A percentile compares a stretch with the other conserved stretches of the same genome.
Conservation (phyloP, 192 early-diverging fungal species). For the Coemansia sp. region DNA sequence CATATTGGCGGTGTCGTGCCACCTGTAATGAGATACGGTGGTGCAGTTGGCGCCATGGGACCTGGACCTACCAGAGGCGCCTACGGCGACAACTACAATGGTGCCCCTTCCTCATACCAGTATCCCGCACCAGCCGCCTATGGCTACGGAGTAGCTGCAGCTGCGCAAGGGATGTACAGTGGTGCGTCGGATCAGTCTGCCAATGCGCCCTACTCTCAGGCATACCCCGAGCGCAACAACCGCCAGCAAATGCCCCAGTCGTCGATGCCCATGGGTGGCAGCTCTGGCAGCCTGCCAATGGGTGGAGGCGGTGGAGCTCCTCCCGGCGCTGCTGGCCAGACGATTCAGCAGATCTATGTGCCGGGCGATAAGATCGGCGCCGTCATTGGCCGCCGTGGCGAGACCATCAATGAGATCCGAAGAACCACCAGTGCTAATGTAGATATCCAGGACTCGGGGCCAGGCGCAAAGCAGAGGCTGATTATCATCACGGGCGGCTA, state of each 20-base stretch:
- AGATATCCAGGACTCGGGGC: slow-evolving; percentile 50
- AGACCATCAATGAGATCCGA: slow-evolving; percentile 49
- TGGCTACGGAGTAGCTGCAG: slow-evolving; percentile 25
- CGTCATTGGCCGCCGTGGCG: slow-evolving; percentile 51
- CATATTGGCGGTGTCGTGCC: slow-evolving; percentile 8
- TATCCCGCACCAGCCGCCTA: slow-evolving; percentile 26
- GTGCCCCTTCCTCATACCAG: slow-evolving; percentile 33
- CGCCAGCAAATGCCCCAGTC: slow-evolving; percentile 25
- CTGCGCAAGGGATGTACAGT: slow-evolving; percentile 28
- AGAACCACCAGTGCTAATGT: slow-evolving; percentile 41
- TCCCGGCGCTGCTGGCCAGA: slow-evolving; percentile 20
- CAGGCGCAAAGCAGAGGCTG: slow-evolving; percentile 41
- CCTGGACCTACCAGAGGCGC: slow-evolving; percentile 6
- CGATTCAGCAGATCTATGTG: slow-evolving; percentile 53
- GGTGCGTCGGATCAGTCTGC: slow-evolving; percentile 14
- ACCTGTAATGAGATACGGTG: slow-evolving; percentile 24
- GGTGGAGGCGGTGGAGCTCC: slow-evolving; percentile 6
- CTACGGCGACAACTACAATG: slow-evolving; percentile 23
- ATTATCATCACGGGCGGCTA: slow-evolving; percentile 49
- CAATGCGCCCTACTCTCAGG: slow-evolving; percentile 6
- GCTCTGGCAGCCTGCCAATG: not conserved
- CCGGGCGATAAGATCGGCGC: slow-evolving; percentile 46
- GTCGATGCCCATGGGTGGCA: slow-evolving; percentile 10
- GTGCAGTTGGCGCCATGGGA: not conserved
- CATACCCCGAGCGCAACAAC: slow-evolving; percentile 14